These are phyloP conservation scores for Oryza officinalis DNA, from an alignment of 176 grass and related monocot genomes.

Conservation along the genomic window DNA sequence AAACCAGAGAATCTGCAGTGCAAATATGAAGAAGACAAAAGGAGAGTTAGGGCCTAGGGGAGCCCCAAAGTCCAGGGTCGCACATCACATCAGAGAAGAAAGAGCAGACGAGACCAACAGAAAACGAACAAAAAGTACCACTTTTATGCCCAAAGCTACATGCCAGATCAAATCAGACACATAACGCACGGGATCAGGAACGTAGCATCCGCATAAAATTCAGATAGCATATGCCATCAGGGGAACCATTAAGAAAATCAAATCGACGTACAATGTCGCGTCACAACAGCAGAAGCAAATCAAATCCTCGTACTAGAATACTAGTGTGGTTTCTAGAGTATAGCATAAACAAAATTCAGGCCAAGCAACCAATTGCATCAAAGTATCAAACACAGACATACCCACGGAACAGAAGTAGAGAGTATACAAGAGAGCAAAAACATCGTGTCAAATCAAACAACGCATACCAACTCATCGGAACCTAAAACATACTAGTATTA, in stretches of 20 bases:
- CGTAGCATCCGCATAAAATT: constrained; percentile 20
- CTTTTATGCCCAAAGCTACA: constrained; percentile 32
- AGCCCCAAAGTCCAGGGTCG: constrained; percentile 12
- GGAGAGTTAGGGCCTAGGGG: not conserved
- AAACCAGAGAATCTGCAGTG: not conserved
- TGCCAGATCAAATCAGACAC: constrained; percentile 21
- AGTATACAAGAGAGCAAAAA: not conserved
- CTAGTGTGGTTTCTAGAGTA: not conserved
- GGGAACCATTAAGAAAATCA: not conserved
- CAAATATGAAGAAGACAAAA: constrained; percentile 35
- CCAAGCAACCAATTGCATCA: not conserved
- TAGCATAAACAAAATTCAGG: not conserved
- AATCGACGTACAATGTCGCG: constrained; percentile 1
- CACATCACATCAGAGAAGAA: constrained; percentile 40
- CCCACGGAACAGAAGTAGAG: not conserved
- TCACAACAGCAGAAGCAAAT: constrained; percentile 8
- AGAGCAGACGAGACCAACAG: constrained; percentile 41
- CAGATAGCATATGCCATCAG: not conserved
- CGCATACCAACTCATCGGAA: not conserved
- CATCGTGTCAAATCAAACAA: constrained; percentile 22
- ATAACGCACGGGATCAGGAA: constrained; percentile 8
- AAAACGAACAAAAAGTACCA: constrained; percentile 44
- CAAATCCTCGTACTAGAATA: not conserved
- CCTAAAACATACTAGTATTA: not conserved
- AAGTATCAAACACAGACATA: constrained; percentile 15